Conservation (phyloP, 257 asterid genomes). For the Craterostigma plantagineum region DNA sequence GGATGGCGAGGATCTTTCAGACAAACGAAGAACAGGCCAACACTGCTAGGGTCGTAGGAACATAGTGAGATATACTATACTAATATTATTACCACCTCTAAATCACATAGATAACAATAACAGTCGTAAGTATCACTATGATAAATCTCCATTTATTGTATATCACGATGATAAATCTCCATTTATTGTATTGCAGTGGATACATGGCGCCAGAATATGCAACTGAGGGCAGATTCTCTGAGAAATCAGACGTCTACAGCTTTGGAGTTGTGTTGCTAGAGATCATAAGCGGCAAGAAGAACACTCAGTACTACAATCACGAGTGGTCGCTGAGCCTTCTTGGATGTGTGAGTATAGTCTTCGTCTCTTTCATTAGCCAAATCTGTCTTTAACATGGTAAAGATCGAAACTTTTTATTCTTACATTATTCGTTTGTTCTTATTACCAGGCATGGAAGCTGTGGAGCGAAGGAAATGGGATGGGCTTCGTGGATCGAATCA, state of each 20-base stretch:
- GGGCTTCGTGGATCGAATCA: slow-evolving; percentile 6
- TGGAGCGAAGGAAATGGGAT: slow-evolving; percentile 9
- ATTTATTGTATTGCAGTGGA: no score
- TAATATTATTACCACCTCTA: no score
- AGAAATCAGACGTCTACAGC: slow-evolving; percentile 17
- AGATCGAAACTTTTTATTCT: no score
- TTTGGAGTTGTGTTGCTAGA: slow-evolving; percentile 18
- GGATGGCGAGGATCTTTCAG: slow-evolving; percentile 29
- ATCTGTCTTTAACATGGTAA: no score
- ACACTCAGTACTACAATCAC: slow-evolving; percentile 11
- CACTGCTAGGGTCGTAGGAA: slow-evolving; percentile 23
- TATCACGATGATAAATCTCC: no score
- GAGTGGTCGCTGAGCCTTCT: slow-evolving; percentile 9
- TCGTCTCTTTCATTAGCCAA: no score
- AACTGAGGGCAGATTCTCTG: slow-evolving; percentile 17
- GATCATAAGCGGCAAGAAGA: slow-evolving; percentile 16
- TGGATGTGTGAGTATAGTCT: no score
- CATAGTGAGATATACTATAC: slow-evolving; percentile 27
- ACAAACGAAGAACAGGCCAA: slow-evolving; percentile 17
- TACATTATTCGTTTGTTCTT: neutral
- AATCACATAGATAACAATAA: no score
- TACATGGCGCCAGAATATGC: slow-evolving; percentile 28
- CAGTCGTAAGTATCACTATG: no score
- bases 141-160: no score
- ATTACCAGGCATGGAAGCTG: slow-evolving; percentile 11